A percentile compares a stretch with the other conserved stretches of the same genome.
Evolutionary conservation across 1,284 basidiomycete species (phyloP).

Genomic region (Athelia sp.): DNA sequence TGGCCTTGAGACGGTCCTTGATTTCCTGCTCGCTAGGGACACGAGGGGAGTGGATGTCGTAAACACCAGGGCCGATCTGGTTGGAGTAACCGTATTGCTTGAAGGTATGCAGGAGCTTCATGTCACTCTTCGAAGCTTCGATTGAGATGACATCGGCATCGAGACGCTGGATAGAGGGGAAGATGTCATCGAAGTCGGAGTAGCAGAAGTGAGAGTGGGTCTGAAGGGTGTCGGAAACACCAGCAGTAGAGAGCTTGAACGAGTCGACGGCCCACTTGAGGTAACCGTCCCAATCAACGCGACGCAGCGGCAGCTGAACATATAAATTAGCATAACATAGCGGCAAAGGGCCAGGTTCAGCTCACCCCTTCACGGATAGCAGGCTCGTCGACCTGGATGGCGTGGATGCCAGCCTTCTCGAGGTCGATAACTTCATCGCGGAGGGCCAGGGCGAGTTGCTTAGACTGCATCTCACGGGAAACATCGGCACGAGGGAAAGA

Average conservation of each 20-base stretch:
- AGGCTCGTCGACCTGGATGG: conserved; percentile 99
- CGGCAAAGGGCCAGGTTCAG: conserved; percentile 9
- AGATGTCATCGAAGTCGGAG: conserved; percentile 97
- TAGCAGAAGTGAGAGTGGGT: conserved; percentile 99
- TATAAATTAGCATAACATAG: conserved; percentile 7
- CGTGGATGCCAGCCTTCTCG: conserved; percentile 95
- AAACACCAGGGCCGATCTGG: conserved; percentile 98
- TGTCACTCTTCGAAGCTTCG: conserved; percentile 96
- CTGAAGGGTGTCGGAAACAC: conserved; percentile 88
- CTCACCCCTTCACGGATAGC: conserved; percentile 97
- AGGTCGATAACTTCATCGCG: conserved; percentile 98
- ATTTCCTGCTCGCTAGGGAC: conserved; percentile 94
- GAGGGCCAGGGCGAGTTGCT: conserved; percentile 97
- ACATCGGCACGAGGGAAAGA: conserved; percentile 99
- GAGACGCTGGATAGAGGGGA: conserved; percentile 94
- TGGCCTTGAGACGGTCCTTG: conserved; percentile 85
- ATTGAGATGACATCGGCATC: conserved; percentile 99
- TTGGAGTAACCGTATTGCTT: conserved; percentile 95
- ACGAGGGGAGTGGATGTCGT: conserved; percentile 99
- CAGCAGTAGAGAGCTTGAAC: conserved; percentile 94
- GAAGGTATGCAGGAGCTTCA: conserved; percentile 97
- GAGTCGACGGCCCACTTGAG: conserved; percentile 97
- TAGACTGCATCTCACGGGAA: conserved; percentile 94
- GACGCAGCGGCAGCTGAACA: conserved; percentile 81
- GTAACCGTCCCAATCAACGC: conserved; percentile 92